A percentile compares a stretch with the other conserved stretches of the same genome.
Conservation (phyloP, 2,329 filamentous ascomycete species). For the Ophiostoma ips region DNA sequence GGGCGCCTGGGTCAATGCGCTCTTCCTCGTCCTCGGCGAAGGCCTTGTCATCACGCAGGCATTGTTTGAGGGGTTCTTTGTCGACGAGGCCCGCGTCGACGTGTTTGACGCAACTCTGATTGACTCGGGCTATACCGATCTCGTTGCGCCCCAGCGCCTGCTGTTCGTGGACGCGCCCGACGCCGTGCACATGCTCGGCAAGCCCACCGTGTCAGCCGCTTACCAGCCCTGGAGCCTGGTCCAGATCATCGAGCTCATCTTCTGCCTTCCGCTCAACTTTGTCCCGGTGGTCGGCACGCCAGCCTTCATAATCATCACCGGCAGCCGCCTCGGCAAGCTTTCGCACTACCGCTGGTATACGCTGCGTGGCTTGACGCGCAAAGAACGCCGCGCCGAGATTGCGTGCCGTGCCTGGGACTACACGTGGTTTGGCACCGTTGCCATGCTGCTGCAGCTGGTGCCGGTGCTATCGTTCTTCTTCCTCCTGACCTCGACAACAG, state of each 20-base stretch:
- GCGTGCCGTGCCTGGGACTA: constrained; percentile 63
- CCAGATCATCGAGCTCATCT: constrained; percentile 76
- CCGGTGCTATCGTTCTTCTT: constrained; percentile 91
- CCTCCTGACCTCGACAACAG: constrained; percentile 71
- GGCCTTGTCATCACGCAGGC: constrained; percentile 55
- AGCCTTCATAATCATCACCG: constrained; percentile 77
- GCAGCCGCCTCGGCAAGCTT: constrained; percentile 73
- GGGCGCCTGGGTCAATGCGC: constrained; percentile 79
- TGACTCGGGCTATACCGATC: constrained; percentile 53
- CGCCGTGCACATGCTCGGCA: constrained; percentile 68
- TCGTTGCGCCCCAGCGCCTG: constrained; percentile 53
- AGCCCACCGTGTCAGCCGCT: constrained; percentile 59
- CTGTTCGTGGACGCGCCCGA: constrained; percentile 54
- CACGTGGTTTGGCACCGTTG: constrained; percentile 82
- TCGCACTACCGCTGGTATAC: constrained; percentile 87
- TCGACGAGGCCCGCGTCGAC: constrained; percentile 65
- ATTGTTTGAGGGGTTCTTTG: constrained; percentile 68
- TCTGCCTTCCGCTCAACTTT: constrained; percentile 72
- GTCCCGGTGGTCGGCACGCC: constrained; percentile 72
- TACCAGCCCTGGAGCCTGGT: constrained; percentile 82
- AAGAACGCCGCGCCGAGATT: constrained; percentile 59
- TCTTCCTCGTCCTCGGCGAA: constrained; percentile 76
- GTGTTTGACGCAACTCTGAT: constrained; percentile 75
- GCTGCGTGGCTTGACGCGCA: constrained; percentile 58
- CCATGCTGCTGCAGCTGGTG: constrained; percentile 63